Percentiles rank a stretch among this genome's conserved stretches.
Evolutionary conservation across 2,329 filamentous ascomycete genomes (phyloP).

Genomic region (Cladorrhinum sp.): DNA sequence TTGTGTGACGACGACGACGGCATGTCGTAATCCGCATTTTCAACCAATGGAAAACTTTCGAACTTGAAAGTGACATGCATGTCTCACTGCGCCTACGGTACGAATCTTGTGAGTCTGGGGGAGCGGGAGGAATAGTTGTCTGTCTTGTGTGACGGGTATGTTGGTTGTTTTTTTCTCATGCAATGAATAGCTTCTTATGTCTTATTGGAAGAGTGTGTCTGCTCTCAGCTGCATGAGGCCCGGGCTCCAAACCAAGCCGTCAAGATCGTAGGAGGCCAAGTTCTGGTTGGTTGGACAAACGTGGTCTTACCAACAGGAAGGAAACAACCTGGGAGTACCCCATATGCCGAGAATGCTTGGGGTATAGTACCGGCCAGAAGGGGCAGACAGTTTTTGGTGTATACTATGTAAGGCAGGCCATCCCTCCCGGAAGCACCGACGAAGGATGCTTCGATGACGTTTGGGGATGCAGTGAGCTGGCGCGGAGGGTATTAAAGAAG

Average conservation of each 20-base stretch:
- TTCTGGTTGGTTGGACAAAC: neutral
- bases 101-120: too few species aligned
- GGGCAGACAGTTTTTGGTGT: neutral
- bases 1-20: neutral
- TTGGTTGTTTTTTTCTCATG: too few species aligned
- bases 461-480: conserved; percentile 6
- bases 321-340: too few species aligned
- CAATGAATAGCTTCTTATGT: too few species aligned
- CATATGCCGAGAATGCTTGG: neutral
- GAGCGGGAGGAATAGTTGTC: too few species aligned
- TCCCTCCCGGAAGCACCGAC: neutral
- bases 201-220: too few species aligned
- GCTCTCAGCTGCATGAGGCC: neutral
- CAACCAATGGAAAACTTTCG: neutral
- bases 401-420: neutral
- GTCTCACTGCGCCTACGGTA: too few species aligned
- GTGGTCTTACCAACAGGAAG: neutral
- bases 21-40: neutral
- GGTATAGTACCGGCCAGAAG: neutral
- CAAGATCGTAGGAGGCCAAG: neutral
- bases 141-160: too few species aligned
- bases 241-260: neutral
- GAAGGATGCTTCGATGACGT: neutral
- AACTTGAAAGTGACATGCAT: neutral
- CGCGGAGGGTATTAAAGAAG: neutral